Evolutionary conservation across 768 basidiomycete species (phyloP), one percentile per base, ranked within the genome.

Genomic region (Auriscalpium orientale): DNA sequence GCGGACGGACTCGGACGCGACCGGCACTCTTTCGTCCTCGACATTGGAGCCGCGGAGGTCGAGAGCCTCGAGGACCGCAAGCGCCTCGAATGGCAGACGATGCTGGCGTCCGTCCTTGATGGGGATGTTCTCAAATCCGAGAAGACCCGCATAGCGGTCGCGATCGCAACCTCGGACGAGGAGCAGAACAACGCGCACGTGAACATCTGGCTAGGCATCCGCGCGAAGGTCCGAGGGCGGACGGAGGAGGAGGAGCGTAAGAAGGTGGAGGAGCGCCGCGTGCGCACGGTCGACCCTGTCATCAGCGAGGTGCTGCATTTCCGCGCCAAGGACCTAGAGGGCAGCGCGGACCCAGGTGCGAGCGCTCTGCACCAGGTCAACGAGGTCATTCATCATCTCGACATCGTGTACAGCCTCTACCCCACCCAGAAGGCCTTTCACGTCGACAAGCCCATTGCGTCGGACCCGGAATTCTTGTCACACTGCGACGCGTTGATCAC

Each of bases 71-170:
- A 89, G 64, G 88, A 92, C 65, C 78, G 81, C 58, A 89, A 93
- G 64, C 78, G 95, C 33, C 70, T 95, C 49, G 95, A 97, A 71
- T 99, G 97, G 97, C 93, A 95, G 70, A 87, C 87, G 15, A 88
- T 98, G 84, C 81, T 98, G 35, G 83, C 91, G 12, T 95, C 94
- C 34, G 95, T 98, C 22, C 78, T 99, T 47, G 83, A 83, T 34
- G 95, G 97, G 10, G 95, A 98, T 64, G 93, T 99, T 11, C 81
- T 99, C 60, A 91, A 88, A 68, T 89, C 91, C 0, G 97, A 98
- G 73, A 97, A 93, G 72, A 89, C 89, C 21, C 83, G 97, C 54
- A 94, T 98, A 57, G 89, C 89, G 33, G 84, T 84, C 47, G 89
- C 84, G 15, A 73, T 92, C 51, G 82, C 87, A 60, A 80, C 83